Percentiles rank a stretch among this genome's conserved stretches.
phyloP scores from a whole-genome alignment of 352 stramenopile genomes.

The Phytopythium ostracodes region DNA sequence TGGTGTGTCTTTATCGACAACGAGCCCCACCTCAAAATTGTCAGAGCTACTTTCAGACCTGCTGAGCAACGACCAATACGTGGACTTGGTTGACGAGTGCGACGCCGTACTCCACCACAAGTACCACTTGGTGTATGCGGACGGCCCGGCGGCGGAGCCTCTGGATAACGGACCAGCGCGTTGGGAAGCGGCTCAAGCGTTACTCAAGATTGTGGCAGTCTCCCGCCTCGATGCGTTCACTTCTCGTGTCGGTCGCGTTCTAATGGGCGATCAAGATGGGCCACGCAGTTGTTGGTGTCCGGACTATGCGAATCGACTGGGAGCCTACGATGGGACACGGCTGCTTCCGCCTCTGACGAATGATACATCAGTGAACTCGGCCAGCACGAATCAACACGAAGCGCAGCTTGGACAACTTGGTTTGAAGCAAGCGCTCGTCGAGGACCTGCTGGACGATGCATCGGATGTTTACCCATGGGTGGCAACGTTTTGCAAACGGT shows the following conservation, averaged over 20 bases:
- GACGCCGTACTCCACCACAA: constrained; percentile 85
- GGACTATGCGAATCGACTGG: constrained; percentile 32
- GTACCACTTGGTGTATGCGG: constrained; percentile 88
- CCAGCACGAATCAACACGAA: neutral
- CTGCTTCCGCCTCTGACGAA: constrained; percentile 17
- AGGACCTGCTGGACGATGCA: constrained; percentile 57
- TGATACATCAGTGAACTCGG: constrained; percentile 14
- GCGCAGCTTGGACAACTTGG: too few species aligned
- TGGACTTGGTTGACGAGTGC: constrained; percentile 86
- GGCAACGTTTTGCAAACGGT: constrained; percentile 13
- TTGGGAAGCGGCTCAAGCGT: constrained; percentile 50
- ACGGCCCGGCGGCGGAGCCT: constrained; percentile 32
- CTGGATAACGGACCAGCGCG: constrained; percentile 48
- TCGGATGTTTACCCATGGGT: constrained; percentile 74
- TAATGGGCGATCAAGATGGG: neutral
- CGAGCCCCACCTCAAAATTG: neutral
- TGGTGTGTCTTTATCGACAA: neutral
- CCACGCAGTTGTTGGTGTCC: constrained; percentile 4
- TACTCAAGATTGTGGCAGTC: constrained; percentile 26
- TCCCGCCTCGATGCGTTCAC: neutral
- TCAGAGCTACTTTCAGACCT: constrained; percentile 29
- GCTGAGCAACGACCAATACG: constrained; percentile 40
- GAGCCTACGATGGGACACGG: constrained; percentile 40
- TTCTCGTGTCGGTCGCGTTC: neutral
- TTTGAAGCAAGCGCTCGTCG: constrained; percentile 39